phyloP scores from a whole-genome alignment of 371 early-diverging fungal species.

The Circinella umbellata region DNA sequence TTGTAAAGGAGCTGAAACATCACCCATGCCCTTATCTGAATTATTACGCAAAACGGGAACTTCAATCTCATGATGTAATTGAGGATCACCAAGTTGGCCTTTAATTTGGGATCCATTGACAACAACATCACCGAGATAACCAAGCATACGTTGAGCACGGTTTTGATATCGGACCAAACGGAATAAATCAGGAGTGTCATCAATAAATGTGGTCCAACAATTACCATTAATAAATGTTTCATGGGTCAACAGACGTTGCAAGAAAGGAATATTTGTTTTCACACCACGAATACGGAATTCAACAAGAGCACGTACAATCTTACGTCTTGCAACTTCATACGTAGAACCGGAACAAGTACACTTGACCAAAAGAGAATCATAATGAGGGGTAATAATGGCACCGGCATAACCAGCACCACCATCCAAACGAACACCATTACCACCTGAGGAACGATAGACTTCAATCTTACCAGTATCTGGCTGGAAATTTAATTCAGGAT shows the following conservation, averaged over 20 bases:
- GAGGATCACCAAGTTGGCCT: slow-evolving; percentile 81
- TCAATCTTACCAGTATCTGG: slow-evolving; percentile 96
- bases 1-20: slow-evolving; percentile 61
- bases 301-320: slow-evolving; percentile 84
- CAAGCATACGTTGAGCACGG: slow-evolving; percentile 87
- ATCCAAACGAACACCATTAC: slow-evolving; percentile 91
- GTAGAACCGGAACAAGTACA: slow-evolving; percentile 86
- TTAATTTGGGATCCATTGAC: slow-evolving; percentile 93
- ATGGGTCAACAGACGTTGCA: slow-evolving; percentile 85
- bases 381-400: slow-evolving; percentile 91
- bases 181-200: slow-evolving; percentile 92
- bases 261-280: slow-evolving; percentile 95
- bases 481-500: slow-evolving; percentile 86
- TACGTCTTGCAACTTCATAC: slow-evolving; percentile 87
- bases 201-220: slow-evolving; percentile 97
- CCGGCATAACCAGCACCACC: slow-evolving; percentile 91
- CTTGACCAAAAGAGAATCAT: slow-evolving; percentile 97
- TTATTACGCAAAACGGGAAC: slow-evolving; percentile 60
- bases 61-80: slow-evolving; percentile 61
- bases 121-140: slow-evolving; percentile 88
- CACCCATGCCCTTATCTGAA: slow-evolving; percentile 42
- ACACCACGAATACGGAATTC: slow-evolving; percentile 97
- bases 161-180: slow-evolving; percentile 74
- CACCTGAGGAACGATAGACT: slow-evolving; percentile 88
- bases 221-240: slow-evolving; percentile 76